These are phyloP conservation scores for Leishmania braziliensis DNA, from an alignment of 208 protist genomes.

Conservation along the genomic window DNA sequence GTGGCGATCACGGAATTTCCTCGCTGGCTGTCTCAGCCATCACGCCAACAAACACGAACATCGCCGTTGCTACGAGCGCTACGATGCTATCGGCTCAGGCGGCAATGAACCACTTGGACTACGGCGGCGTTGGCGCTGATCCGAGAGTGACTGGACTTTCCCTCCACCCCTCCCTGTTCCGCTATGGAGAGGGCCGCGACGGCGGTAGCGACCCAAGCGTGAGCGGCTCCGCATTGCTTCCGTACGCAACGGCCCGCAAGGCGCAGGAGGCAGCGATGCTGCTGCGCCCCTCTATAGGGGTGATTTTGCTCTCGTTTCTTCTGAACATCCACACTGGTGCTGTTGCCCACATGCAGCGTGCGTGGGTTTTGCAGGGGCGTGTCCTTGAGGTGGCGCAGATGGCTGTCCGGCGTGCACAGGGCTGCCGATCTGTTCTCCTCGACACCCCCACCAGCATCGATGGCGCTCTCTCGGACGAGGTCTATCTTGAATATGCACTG, in stretches of 20 bases:
- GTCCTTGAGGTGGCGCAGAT: conserved; percentile 27
- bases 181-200: not conserved
- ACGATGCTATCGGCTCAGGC: conserved; percentile 16
- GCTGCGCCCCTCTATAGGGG: conserved; percentile 52
- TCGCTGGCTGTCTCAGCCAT: conserved; percentile 33
- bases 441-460: conserved; percentile 64
- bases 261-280: conserved; percentile 42
- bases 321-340: conserved; percentile 43
- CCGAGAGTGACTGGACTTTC: not conserved
- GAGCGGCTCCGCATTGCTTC: conserved; percentile 26
- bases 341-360: conserved; percentile 16
- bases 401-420: conserved; percentile 42
- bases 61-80: conserved; percentile 6
- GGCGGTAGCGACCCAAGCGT: not conserved
- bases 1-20: not conserved
- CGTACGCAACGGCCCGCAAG: conserved; percentile 32
- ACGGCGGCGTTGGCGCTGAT: not conserved
- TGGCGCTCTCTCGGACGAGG: conserved; percentile 74
- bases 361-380: conserved; percentile 37
- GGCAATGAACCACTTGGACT: not conserved
- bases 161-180: not conserved
- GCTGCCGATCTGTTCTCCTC: conserved; percentile 51
- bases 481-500: conserved; percentile 71
- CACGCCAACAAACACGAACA: conserved; percentile 15
- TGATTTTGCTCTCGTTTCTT: conserved; percentile 57